Base-by-base conservation (phyloP, 202 grass and related monocot species). In the Panicum virgatum region DNA sequence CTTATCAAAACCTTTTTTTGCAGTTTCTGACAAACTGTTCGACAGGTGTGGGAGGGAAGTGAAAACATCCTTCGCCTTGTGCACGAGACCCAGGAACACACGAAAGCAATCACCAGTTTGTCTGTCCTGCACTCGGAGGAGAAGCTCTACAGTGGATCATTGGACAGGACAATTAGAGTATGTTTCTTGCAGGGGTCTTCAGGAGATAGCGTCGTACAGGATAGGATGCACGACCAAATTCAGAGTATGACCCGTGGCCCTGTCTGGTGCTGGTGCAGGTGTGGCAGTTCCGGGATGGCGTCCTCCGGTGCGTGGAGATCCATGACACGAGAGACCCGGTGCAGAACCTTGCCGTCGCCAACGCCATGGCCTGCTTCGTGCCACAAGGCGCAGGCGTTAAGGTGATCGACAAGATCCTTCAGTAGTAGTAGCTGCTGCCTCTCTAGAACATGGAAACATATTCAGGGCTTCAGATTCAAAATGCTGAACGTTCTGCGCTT, bases 121-220 rank as follows among this genome's bases (percentile, higher is more conserved):
- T 78, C 77, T 7, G 58, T 86, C 54, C 68, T 80, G 29, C 78
- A 79, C 1, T 67, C 91, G 1, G 82, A 88, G 44, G 91, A 81
- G 43, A 93, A 90, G 38, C 9, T 93, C 5, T 90, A 60, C 79
- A 90, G 88, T 29, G 91, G 91, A 26, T 90, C 91, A 29, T 40
- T 93, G 32, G 91, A 93, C 83, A 90, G 84, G 69, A 88, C 61
- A 0, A 85, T 90, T 63, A 80, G 83, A 83, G 91, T 90, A 75
- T 16, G 23, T 72, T 42, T n/a, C 47, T 12, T 12, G 11, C 42
- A 46, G 14, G 44, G 7, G 32, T 34, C 32, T 46, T 46, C 44
- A 46, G 11, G 6, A 44, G 32, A 34, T 34, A 34, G 32, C 3
- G 32, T 34, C 32, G 4, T 34, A 34, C 3, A 34, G 12, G 13